Evolutionary conservation across 345 rosid species (phyloP).

Genomic region (Aegle marmelos): DNA sequence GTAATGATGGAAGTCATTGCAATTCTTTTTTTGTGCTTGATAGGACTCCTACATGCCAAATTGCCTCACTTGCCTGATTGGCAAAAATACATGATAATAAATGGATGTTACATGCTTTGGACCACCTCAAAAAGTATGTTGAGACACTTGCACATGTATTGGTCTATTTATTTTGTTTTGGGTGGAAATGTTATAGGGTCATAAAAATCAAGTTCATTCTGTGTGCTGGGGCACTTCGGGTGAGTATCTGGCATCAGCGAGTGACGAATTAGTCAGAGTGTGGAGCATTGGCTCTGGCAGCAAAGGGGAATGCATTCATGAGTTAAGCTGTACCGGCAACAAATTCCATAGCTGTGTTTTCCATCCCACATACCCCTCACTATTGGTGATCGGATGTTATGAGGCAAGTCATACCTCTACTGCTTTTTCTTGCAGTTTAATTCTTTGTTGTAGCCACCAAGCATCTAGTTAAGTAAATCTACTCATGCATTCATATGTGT

Average conservation of each 20-base stretch:
- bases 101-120: background rate
- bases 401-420: constrained; percentile 39
- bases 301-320: constrained; percentile 49
- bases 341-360: constrained; percentile 45
- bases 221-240: constrained; percentile 67
- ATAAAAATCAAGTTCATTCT: constrained; percentile 40
- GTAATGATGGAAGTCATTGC: background rate
- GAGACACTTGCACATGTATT: background rate
- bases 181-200: constrained; percentile 41
- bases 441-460: background rate
- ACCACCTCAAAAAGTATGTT: background rate
- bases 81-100: background rate
- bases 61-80: background rate
- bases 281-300: constrained; percentile 51
- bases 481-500: background rate
- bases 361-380: constrained; percentile 46
- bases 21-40: background rate
- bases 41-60: background rate
- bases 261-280: constrained; percentile 60
- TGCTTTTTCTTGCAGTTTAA: background rate
- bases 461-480: background rate
- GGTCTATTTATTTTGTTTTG: background rate
- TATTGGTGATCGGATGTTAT: constrained; percentile 54
- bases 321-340: constrained; percentile 43
- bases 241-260: constrained; percentile 56